These are phyloP conservation scores for Raffaelea ambrosiae DNA, from an alignment of 2,329 filamentous ascomycete species.

Conservation along the genomic window DNA sequence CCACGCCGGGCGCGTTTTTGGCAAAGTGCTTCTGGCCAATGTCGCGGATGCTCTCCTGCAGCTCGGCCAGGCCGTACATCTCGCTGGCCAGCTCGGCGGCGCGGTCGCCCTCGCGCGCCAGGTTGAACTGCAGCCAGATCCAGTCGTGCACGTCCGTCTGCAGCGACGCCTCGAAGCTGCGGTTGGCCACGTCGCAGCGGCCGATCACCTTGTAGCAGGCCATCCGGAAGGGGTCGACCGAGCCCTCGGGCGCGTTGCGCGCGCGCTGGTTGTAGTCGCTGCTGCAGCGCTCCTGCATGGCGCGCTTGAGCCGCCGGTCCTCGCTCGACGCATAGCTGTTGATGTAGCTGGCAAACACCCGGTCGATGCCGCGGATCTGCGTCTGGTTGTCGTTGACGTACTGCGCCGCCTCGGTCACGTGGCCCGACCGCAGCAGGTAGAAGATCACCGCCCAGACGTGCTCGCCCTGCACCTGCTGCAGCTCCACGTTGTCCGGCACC, in stretches of 20 bases:
- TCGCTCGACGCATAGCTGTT: conserved; percentile 70
- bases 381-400: conserved; percentile 75
- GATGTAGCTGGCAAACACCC: conserved; percentile 82
- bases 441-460: conserved; percentile 93
- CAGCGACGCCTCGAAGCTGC: conserved; percentile 49
- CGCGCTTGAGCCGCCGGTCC: conserved; percentile 68
- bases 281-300: conserved; percentile 78
- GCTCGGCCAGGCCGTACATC: conserved; percentile 55
- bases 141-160: conserved; percentile 61
- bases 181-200: conserved; percentile 59
- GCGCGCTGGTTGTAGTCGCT: conserved; percentile 82
- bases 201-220: conserved; percentile 98
- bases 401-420: conserved; percentile 72
- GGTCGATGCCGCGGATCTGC: conserved; percentile 83
- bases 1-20: conserved; percentile 67
- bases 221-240: conserved; percentile 90
- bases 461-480: conserved; percentile 73
- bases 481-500: conserved; percentile 67
- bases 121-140: conserved; percentile 65
- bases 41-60: conserved; percentile 74
- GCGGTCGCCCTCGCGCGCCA: conserved; percentile 57
- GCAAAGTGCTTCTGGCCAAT: conserved; percentile 89
- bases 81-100: conserved; percentile 57
- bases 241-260: conserved; percentile 76
- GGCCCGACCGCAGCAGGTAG: conserved; percentile 78